A percentile compares a stretch with the other conserved stretches of the same genome.
These are phyloP conservation scores for Aureobasidium sp. DNA, from an alignment of 2,329 filamentous ascomycete genomes.

Conservation along the genomic window DNA sequence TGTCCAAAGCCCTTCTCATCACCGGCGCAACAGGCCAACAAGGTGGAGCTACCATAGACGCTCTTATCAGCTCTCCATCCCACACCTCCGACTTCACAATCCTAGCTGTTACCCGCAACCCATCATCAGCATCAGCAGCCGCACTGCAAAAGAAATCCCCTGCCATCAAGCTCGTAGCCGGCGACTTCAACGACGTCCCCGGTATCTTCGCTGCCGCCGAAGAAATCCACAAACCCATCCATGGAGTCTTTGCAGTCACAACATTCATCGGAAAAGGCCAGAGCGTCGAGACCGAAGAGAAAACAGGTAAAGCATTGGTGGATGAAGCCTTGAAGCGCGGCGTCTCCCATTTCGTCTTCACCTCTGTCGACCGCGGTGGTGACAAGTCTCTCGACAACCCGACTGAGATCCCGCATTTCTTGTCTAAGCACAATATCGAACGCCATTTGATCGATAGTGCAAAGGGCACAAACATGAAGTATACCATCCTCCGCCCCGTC, in stretches of 20 bases:
- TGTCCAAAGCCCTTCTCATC: conserved; percentile 28
- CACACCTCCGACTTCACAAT: conserved; percentile 38
- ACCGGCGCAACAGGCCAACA: conserved; percentile 41
- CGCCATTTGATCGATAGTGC: conserved; percentile 46
- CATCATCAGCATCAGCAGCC: conserved; percentile 42
- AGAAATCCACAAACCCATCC: conserved; percentile 24
- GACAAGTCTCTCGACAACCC: conserved; percentile 43
- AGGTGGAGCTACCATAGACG: conserved; percentile 35
- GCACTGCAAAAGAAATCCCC: conserved; percentile 37
- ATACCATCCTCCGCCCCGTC: conserved; percentile 54
- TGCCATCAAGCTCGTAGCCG: conserved; percentile 48
- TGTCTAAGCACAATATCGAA: conserved; percentile 53
- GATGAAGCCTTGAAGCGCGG: conserved; percentile 45
- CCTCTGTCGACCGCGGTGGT: conserved; percentile 54
- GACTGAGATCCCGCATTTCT: conserved; percentile 55
- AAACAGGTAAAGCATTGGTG: conserved; percentile 49
- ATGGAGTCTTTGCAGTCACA: conserved; percentile 54
- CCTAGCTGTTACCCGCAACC: conserved; percentile 52
- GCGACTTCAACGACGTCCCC: conserved; percentile 45
- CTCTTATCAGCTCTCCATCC: conserved; percentile 29
- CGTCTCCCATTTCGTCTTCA: conserved; percentile 54
- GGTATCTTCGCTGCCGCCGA: conserved; percentile 36
- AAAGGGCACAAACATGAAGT: conserved; percentile 42
- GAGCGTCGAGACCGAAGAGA: conserved; percentile 36
- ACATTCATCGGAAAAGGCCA: conserved; percentile 32